Evolutionary conservation across 148 eudicot species (phyloP).

Genomic region (Fagopyrum homotropicum): DNA sequence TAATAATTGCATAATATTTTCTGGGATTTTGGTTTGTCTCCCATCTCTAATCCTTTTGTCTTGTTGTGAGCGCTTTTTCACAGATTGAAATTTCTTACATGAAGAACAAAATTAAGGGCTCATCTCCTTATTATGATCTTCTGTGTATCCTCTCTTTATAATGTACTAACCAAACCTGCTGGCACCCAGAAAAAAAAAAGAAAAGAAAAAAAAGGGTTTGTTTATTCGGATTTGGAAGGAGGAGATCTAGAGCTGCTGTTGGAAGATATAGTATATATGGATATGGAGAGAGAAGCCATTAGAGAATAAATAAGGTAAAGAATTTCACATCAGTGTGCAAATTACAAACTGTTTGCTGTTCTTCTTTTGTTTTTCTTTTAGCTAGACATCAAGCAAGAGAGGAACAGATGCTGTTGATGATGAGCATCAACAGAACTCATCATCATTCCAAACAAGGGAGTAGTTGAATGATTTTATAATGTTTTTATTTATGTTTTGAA

Average conservation of each 20-base stretch:
- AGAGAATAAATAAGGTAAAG: background rate
- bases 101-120: background rate
- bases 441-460: conserved; percentile 11
- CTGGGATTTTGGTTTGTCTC: conserved; percentile 9
- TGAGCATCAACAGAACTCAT: conserved; percentile 4
- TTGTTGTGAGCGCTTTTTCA: background rate
- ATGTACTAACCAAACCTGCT: background rate
- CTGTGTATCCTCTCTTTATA: background rate
- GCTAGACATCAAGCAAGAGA: conserved; percentile 8
- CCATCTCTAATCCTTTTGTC: conserved; percentile 11
- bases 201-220: background rate
- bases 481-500: too few relatives aligned
- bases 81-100: background rate
- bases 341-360: background rate
- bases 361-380: background rate
- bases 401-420: background rate
- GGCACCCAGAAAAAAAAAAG: background rate
- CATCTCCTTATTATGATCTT: background rate
- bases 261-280: background rate
- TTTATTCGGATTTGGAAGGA: background rate
- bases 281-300: background rate
- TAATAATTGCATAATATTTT: conserved; percentile 9
- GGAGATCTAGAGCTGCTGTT: background rate
- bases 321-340: background rate
- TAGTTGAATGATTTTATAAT: background rate